These are phyloP conservation scores for Turnera subulata DNA, from an alignment of 345 rosid species.

Conservation along the genomic window DNA sequence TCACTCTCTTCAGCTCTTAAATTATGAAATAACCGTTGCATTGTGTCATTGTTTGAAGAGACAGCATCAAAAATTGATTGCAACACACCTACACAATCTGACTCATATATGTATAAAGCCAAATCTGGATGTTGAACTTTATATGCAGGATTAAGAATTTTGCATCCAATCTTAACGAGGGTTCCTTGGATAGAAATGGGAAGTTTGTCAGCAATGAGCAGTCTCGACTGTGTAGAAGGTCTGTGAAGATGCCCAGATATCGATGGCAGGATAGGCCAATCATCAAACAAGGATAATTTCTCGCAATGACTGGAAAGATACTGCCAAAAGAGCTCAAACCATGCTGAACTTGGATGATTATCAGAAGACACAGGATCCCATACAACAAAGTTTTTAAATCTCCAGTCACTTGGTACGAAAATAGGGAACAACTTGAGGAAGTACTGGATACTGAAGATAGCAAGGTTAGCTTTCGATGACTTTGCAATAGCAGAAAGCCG, in stretches of 20 bases:
- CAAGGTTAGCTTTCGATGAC: constrained; percentile 60
- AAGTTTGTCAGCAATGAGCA: constrained; percentile 61
- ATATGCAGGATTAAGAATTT: constrained; percentile 51
- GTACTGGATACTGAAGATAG: constrained; percentile 44
- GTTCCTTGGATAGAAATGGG: constrained; percentile 48
- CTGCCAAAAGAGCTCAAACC: constrained; percentile 85
- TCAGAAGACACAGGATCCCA: constrained; percentile 62
- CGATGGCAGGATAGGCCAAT: constrained; percentile 94
- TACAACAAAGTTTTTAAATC: constrained; percentile 51
- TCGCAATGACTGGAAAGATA: constrained; percentile 60
- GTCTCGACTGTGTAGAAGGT: constrained; percentile 68
- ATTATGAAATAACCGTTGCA: constrained; percentile 33
- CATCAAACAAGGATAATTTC: constrained; percentile 61
- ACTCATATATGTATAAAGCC: constrained; percentile 56
- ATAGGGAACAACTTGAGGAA: constrained; percentile 62
- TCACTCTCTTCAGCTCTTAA: constrained; percentile 66
- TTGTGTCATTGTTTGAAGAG: constrained; percentile 37
- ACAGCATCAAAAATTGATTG: constrained; percentile 61
- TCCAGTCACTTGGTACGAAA: constrained; percentile 88
- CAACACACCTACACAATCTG: constrained; percentile 63
- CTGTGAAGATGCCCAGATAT: constrained; percentile 67
- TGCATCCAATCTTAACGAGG: constrained; percentile 83
- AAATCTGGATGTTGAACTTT: constrained; percentile 71
- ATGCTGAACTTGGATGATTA: constrained; percentile 67
- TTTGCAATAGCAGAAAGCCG: constrained; percentile 71